Evolutionary conservation across 768 basidiomycete species (phyloP).

Genomic region (Boletus reticuloceps): DNA sequence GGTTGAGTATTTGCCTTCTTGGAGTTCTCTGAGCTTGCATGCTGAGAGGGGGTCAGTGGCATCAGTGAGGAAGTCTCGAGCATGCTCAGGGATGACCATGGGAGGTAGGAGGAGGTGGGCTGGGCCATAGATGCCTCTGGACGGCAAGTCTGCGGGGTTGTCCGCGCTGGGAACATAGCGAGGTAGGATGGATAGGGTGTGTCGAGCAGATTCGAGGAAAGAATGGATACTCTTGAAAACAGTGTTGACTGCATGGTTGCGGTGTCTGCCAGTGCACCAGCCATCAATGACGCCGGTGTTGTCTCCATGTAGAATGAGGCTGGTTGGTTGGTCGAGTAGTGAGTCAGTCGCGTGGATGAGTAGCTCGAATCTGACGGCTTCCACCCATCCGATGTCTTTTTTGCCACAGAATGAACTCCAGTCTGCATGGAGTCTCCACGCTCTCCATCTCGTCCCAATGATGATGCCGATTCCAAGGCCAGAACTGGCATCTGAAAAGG

Average conservation of each 20-base stretch:
- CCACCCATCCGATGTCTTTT: background rate
- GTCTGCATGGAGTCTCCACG: no score
- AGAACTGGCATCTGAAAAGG: no score
- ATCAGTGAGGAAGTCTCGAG: background rate
- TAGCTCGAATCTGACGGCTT: background rate
- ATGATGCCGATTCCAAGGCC: no score
- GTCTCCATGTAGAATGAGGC: background rate
- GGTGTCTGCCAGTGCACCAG: background rate
- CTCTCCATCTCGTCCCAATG: no score
- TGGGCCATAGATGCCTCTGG: background rate
- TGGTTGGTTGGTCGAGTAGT: fast-evolving
- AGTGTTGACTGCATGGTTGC: background rate
- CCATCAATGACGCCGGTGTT: background rate
- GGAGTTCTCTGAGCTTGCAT: no score
- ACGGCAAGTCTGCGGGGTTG: background rate
- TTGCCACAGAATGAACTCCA: no score
- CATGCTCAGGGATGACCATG: background rate
- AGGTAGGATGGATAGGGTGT: background rate
- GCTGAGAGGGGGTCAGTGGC: background rate
- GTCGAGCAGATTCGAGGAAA: background rate
- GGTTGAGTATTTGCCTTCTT: background rate
- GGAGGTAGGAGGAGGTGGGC: background rate
- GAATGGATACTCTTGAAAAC: background rate
- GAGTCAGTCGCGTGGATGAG: background rate
- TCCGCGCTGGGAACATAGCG: background rate